Evolutionary conservation across 1,284 basidiomycete genomes (phyloP).

Genomic region (Pseudozyma thailandica): DNA sequence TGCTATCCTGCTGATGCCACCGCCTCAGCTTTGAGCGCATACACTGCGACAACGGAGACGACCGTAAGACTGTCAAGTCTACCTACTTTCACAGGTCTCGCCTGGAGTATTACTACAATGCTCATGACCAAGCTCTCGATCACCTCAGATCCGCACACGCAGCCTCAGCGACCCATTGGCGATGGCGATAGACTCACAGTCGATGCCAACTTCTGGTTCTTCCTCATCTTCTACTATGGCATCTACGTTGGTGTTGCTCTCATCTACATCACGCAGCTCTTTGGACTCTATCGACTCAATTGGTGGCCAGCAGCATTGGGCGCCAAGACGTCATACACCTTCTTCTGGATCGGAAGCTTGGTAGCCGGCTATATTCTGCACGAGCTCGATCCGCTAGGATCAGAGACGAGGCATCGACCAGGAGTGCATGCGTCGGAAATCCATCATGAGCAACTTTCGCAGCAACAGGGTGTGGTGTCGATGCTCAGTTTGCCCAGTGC

Average conservation of each 20-base stretch:
- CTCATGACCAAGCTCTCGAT: slow-evolving; percentile 16
- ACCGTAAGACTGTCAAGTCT: neutral
- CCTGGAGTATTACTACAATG: slow-evolving; percentile 15
- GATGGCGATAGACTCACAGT: slow-evolving; percentile 38
- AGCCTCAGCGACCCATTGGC: slow-evolving; percentile 9
- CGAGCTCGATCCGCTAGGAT: slow-evolving; percentile 52
- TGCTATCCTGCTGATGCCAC: slow-evolving; percentile 39
- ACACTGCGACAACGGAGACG: neutral
- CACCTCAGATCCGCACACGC: neutral
- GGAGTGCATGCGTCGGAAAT: neutral
- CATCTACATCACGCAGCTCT: slow-evolving; percentile 73
- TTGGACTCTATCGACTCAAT: slow-evolving; percentile 71
- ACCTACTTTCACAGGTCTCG: slow-evolving; percentile 24
- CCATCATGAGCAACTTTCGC: neutral
- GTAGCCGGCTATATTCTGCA: slow-evolving; percentile 70
- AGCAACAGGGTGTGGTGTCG: slow-evolving; percentile 4
- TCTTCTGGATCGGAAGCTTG: slow-evolving; percentile 71
- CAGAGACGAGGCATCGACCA: slow-evolving; percentile 27
- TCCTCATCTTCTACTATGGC: slow-evolving; percentile 67
- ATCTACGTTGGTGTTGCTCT: slow-evolving; percentile 68
- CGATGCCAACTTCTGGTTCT: slow-evolving; percentile 67
- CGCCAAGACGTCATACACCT: slow-evolving; percentile 71
- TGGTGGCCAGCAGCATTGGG: slow-evolving; percentile 71
- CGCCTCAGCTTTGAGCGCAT: neutral
- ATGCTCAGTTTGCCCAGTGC: slow-evolving; percentile 23